Conservation (phyloP, 768 basidiomycete genomes). For the Peribolospora kevripleyi region DNA sequence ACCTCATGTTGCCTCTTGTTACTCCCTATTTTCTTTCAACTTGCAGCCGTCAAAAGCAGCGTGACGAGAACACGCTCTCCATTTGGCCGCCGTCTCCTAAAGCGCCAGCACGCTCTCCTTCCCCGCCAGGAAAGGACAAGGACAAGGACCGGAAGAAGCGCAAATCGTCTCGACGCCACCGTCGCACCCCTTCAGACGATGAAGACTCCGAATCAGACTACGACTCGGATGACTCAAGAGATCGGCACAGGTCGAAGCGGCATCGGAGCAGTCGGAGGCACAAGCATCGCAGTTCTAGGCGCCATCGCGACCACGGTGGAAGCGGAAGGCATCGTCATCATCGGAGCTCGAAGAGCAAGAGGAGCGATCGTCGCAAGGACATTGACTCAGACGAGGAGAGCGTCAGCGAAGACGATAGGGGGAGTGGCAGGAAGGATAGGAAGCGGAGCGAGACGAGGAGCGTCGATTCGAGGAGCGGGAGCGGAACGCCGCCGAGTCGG, state of each 20-base stretch:
- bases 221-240: neutral
- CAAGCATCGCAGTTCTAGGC: neutral
- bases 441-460: neutral
- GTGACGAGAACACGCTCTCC: slow-evolving; percentile 32
- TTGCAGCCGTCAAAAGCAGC: slow-evolving; percentile 42
- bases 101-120: slow-evolving; percentile 27
- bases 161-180: slow-evolving; percentile 26
- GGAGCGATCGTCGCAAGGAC: no score
- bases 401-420: neutral
- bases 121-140: neutral
- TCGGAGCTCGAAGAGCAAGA: no score
- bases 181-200: neutral
- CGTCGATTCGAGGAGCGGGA: no score
- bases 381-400: slow-evolving; percentile 1
- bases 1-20: no score
- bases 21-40: neutral
- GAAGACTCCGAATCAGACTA: neutral
- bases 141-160: neutral
- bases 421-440: neutral
- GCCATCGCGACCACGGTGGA: neutral
- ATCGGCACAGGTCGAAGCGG: neutral
- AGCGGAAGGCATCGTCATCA: no score
- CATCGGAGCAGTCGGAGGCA: slow-evolving; percentile 21
- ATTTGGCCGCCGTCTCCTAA: slow-evolving; percentile 73
- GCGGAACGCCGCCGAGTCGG: no score